Evolutionary conservation across 768 basidiomycete species (phyloP).

Genomic region (Dentipellis sp.): DNA sequence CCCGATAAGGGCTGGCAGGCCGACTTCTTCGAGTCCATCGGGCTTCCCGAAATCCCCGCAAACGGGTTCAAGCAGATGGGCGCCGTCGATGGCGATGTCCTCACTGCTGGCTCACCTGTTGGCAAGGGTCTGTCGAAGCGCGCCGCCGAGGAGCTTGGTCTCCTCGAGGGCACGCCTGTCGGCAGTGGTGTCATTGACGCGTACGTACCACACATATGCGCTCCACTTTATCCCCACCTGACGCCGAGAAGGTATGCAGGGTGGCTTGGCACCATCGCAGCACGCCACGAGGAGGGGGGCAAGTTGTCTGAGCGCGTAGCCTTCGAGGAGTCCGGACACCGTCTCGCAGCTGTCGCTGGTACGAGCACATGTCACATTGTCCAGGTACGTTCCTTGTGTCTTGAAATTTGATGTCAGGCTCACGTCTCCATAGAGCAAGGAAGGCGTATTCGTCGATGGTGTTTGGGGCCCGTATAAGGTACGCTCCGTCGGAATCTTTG

Average conservation of each 20-base stretch:
- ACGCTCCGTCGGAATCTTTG: constrained; percentile 8
- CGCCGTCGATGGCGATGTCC: constrained; percentile 44
- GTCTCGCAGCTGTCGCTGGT: constrained; percentile 90
- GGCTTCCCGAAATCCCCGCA: constrained; percentile 60
- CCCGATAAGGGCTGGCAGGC: constrained; percentile 84
- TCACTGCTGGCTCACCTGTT: constrained; percentile 81
- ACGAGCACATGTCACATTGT: constrained; percentile 96
- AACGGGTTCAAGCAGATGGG: constrained; percentile 72
- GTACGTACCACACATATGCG: constrained; percentile 31
- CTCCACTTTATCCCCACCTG: constrained; percentile 1
- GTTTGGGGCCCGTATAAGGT: constrained; percentile 91
- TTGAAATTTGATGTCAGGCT: neutral
- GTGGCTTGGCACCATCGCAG: constrained; percentile 94
- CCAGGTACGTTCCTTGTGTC: constrained; percentile 41
- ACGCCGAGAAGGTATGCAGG: constrained; percentile 64
- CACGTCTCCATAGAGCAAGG: constrained; percentile 46
- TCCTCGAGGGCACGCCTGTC: constrained; percentile 80
- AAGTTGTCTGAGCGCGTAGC: constrained; percentile 44
- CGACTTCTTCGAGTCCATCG: constrained; percentile 81
- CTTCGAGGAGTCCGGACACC: constrained; percentile 67
- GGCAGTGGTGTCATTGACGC: constrained; percentile 96
- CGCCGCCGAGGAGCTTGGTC: constrained; percentile 80
- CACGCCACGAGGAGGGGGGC: constrained; percentile 47
- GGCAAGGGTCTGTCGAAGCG: constrained; percentile 69
- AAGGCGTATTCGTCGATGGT: constrained; percentile 82